phyloP scores from a whole-genome alignment of 768 basidiomycete genomes.

The Termitomyces sp. region DNA sequence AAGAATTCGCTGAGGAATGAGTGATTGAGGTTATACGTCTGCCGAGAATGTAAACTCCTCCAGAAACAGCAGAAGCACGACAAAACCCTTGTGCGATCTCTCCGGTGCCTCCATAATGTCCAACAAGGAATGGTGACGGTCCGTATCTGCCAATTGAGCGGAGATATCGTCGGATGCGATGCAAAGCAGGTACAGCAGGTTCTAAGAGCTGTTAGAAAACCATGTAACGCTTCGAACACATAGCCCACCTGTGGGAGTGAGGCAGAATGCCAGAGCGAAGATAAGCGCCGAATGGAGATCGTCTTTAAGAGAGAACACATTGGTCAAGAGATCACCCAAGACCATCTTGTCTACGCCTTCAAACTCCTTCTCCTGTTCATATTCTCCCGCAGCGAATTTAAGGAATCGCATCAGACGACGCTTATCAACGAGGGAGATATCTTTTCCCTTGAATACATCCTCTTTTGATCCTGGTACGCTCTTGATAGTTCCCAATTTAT shows the following conservation, averaged over 20 bases:
- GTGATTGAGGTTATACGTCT: constrained; percentile 35
- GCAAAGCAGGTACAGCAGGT: constrained; percentile 57
- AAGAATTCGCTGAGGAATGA: constrained; percentile 1
- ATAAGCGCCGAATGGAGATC: constrained; percentile 59
- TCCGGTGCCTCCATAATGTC: constrained; percentile 91
- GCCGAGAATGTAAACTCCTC: constrained; percentile 71
- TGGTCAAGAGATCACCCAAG: constrained; percentile 62
- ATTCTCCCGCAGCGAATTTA: constrained; percentile 74
- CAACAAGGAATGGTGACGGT: constrained; percentile 78
- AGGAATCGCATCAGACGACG: constrained; percentile 90
- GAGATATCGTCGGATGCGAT: constrained; percentile 71
- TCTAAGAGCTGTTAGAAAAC: constrained; percentile 41
- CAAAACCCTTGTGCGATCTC: constrained; percentile 92
- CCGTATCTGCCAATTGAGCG: constrained; percentile 85
- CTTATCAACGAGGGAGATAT: constrained; percentile 78
- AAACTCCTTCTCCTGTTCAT: constrained; percentile 60
- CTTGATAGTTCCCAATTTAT: constrained; percentile 45
- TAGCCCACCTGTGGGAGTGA: constrained; percentile 50
- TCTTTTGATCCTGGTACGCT: constrained; percentile 89
- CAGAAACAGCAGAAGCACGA: constrained; percentile 81
- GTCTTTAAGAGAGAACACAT: constrained; percentile 58
- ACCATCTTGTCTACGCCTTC: constrained; percentile 49
- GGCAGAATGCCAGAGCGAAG: constrained; percentile 77
- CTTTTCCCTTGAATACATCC: constrained; percentile 85
- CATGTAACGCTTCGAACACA: not conserved